Conservation (phyloP, 2,329 filamentous ascomycete genomes). For the Botrytis paeoniae region DNA sequence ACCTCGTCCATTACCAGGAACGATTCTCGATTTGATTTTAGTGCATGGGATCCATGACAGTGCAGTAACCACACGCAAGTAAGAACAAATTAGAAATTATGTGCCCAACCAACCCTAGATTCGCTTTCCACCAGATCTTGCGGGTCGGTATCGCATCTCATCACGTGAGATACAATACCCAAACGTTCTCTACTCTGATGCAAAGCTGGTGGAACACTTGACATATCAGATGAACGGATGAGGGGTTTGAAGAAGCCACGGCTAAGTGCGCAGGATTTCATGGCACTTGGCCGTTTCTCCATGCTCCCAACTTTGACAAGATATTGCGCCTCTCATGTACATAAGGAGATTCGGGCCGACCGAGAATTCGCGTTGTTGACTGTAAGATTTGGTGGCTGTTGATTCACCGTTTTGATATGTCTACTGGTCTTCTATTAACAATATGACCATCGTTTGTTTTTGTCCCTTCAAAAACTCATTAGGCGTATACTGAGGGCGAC, state of each 20-base stretch:
- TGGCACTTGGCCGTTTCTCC: not conserved
- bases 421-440: not conserved
- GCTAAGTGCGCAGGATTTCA: not conserved
- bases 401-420: not conserved
- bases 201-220: not conserved
- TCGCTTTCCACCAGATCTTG: not conserved
- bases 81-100: not conserved
- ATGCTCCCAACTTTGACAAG: not conserved
- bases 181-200: not conserved
- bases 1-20: not conserved
- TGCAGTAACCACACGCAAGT: not conserved
- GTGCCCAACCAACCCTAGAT: not conserved
- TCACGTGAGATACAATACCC: conserved; percentile 5
- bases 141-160: conserved; percentile 4
- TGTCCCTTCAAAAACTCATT: not conserved
- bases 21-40: not conserved
- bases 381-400: not conserved
- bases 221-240: not conserved
- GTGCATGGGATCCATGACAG: not conserved
- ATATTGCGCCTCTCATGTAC: conserved; percentile 12
- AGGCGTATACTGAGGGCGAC: not conserved
- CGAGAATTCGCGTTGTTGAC: not conserved
- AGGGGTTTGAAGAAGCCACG: not conserved
- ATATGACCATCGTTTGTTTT: not conserved
- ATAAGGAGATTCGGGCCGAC: conserved; percentile 11